These are phyloP conservation scores for Theobroma cacao DNA, from an alignment of 345 rosid genomes.

Conservation along the genomic window DNA sequence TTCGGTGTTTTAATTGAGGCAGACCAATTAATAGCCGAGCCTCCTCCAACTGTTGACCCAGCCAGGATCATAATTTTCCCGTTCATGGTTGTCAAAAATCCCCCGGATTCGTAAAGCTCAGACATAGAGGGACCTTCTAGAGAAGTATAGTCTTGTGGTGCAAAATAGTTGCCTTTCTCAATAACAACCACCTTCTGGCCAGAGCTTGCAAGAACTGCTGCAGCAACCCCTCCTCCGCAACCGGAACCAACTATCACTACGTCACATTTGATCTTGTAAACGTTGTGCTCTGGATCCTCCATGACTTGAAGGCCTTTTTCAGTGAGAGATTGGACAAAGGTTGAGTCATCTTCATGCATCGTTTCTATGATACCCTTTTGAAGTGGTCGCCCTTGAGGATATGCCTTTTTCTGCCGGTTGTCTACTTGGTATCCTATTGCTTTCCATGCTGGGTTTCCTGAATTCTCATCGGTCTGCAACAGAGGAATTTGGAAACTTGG, in stretches of 20 bases:
- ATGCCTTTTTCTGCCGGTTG: constrained; percentile 20
- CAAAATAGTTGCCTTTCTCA: constrained; percentile 73
- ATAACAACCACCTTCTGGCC: constrained; percentile 58
- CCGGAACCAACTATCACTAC: constrained; percentile 63
- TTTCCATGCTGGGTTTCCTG: constrained; percentile 54
- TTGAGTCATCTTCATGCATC: constrained; percentile 35
- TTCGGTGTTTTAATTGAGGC: constrained; percentile 54
- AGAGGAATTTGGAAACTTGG: not conserved
- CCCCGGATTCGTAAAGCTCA: constrained; percentile 50
- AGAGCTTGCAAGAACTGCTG: constrained; percentile 59
- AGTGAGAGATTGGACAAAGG: constrained; percentile 40
- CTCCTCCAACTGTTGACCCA: constrained; percentile 69
- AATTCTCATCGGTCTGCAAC: constrained; percentile 44
- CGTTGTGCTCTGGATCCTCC: constrained; percentile 30
- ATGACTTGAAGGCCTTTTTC: constrained; percentile 48
- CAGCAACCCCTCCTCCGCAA: constrained; percentile 76
- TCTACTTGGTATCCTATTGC: constrained; percentile 63
- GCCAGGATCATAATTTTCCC: constrained; percentile 48
- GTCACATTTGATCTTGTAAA: constrained; percentile 55
- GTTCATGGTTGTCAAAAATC: constrained; percentile 38
- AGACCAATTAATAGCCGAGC: constrained; percentile 67
- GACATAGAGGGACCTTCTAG: constrained; percentile 64
- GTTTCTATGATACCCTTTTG: constrained; percentile 55
- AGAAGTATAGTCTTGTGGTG: constrained; percentile 44
- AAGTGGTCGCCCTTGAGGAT: constrained; percentile 40